Evolutionary conservation across 768 basidiomycete species (phyloP), one percentile per base, ranked within the genome.

Genomic region (Mycena indigotica): DNA sequence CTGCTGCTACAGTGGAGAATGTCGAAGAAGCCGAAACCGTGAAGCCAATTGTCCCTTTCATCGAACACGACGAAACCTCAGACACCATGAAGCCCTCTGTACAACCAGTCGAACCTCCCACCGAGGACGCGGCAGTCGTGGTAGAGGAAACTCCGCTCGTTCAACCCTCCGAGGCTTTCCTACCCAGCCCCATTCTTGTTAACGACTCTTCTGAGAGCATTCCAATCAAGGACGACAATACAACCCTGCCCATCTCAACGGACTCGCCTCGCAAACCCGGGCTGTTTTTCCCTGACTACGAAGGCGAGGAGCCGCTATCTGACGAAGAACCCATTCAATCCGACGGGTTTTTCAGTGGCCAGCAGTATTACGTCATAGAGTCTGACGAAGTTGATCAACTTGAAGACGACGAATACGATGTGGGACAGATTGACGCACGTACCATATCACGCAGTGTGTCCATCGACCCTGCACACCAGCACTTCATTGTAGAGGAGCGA

Each of bases 401-500:
- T n/a, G n/a, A n/a, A n/a, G n/a, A n/a, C n/a, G 55, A 44, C 10
- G 17, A n/a, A 17, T 35, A 54, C 19, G 19, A 52, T 21, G 19
- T 32, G 4, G 55, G 49, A 26, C 23, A 56, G 16, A 15, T 52
- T 21, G 58, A 63, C 50, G 58, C 50, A 1, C 30, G 44, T 17
- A 60, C 62, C 13, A 23, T 57, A 3, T 60, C 58, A 3, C 55
- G 55, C 17, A 46, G 50, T 50, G 29, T 51, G 28, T 60, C 62
- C 17, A 46, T 57, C 40, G 61, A 62, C 28, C 54, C 55, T 24
- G 15, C 6, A 23, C 41, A 44, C n/a, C 41, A 44, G 16, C 52
- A 50, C 26, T 63, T 56, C 38, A 40, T 52, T 16, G 57, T 59
- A 12, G 61, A 63, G 28, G 57, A 59, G 23, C 3, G 54, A 10